Evolutionary conservation across 306 rosid species (phyloP).

Genomic region (Castanopsis chinensis): DNA sequence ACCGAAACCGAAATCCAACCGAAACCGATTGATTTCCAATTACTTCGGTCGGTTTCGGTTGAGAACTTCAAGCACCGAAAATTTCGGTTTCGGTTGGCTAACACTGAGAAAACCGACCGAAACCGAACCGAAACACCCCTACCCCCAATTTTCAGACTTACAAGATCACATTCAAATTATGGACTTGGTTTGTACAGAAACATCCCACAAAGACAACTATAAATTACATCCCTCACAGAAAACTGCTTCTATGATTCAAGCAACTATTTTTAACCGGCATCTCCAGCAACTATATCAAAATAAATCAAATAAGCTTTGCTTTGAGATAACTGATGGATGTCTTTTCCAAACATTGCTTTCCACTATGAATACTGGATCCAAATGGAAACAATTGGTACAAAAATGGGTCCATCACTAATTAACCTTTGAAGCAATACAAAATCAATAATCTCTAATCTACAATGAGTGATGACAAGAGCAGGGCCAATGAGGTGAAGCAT

Average conservation of each 20-base stretch:
- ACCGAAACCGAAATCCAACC: no score
- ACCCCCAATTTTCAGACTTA: no score
- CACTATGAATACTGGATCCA: not conserved
- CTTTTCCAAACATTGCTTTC: not conserved
- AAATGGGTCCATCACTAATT: slow-evolving; percentile 16
- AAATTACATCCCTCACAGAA: not conserved
- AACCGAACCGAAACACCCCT: no score
- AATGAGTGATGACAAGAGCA: not conserved
- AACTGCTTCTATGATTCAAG: not conserved
- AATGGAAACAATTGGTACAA: not conserved
- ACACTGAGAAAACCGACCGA: no score
- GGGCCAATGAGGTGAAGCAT: not conserved
- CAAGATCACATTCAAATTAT: not conserved
- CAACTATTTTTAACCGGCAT: not conserved
- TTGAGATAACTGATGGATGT: not conserved
- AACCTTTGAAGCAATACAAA: slow-evolving; percentile 2
- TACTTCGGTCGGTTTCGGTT: no score
- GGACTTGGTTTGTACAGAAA: not conserved
- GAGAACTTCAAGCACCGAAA: no score
- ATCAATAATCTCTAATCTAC: slow-evolving; percentile 4
- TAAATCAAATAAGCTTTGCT: not conserved
- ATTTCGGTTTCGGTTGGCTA: no score
- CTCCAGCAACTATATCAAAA: not conserved
- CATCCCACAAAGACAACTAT: not conserved
- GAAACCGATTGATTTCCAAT: no score